phyloP scores from a whole-genome alignment of 2,329 filamentous ascomycete genomes.

The Coniochaeta sp. region DNA sequence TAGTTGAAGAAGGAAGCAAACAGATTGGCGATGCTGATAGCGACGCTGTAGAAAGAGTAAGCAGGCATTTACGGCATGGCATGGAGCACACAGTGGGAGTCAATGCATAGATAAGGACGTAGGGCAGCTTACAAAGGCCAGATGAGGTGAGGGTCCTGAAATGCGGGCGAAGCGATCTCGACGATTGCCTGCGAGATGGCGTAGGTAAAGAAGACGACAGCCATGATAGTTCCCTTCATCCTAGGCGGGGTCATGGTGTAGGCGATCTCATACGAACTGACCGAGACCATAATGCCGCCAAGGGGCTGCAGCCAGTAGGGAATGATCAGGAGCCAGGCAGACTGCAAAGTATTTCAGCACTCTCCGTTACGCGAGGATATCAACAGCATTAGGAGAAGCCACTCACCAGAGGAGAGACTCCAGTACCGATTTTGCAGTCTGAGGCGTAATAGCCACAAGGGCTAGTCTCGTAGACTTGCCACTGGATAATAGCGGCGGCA shows the following conservation, averaged over 20 bases:
- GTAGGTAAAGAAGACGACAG: constrained; percentile 8
- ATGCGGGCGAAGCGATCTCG: background rate
- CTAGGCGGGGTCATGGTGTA: constrained; percentile 9
- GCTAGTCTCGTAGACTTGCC: constrained; percentile 8
- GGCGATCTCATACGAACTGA: constrained; percentile 8
- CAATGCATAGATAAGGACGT: background rate
- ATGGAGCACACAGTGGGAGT: too few relatives aligned
- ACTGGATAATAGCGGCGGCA: constrained; percentile 8
- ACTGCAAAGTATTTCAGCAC: background rate
- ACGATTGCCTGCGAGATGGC: constrained; percentile 4
- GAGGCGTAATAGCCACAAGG: constrained; percentile 6
- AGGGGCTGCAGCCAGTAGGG: constrained; percentile 8
- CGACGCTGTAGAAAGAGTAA: background rate
- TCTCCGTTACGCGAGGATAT: too few relatives aligned
- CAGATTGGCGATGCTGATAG: constrained; percentile 1
- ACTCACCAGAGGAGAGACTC: background rate
- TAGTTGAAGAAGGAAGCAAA: constrained; percentile 1
- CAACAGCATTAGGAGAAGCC: background rate
- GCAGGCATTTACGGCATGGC: background rate
- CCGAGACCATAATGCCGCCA: constrained; percentile 9
- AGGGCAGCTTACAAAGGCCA: background rate
- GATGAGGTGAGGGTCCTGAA: background rate
- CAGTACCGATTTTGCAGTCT: constrained; percentile 4
- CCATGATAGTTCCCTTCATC: constrained; percentile 12
- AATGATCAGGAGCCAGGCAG: constrained; percentile 8